Base-by-base conservation (phyloP, 2,329 filamentous ascomycete genomes). In the Neofusicoccum umdonicola region DNA sequence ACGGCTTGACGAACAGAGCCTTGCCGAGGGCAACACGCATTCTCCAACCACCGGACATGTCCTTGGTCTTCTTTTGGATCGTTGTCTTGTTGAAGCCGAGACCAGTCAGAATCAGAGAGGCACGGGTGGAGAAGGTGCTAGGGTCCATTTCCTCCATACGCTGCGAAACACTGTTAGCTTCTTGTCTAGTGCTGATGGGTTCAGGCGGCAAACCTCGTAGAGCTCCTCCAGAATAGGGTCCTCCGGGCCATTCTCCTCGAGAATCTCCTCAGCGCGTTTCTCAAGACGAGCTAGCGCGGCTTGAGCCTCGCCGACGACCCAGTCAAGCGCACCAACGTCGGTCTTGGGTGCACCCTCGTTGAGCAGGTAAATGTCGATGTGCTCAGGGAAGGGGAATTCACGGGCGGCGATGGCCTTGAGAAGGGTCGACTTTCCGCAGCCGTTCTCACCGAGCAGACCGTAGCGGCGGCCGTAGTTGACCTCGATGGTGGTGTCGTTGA, bases 31-130 rank as follows among this genome's bases (percentile, higher is more conserved):
- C 95, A 66, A 99, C 95, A 87, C 96, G 92, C 95, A 99, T 99
- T 85, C 94, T 89, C 95, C 95, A 99, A 73, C 95, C 95, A 92
- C 95, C 95, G 70, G 95, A 99, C 96, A 99, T 99, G 80, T 99
- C 96, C 87, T 98, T 99, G 73, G 96, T 99, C 88, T 96, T 97
- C 88, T 99, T 99, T 81, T 96, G 84, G 77, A 99, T 98, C 64
- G 96, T 99, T 72, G 81, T 82, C 85, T 98, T 98, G 89, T 99
- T 97, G 88, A 99, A 99, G 70, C 95, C 95, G 66, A 99, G 90
- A 93, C 95, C 95, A 64, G 95, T 99, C 72, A 99, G 82, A 78
- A 99, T 99, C 70, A 97, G 89, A 64, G 94, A 97, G 67, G 95
- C 95, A 77, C 95, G 92, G 67, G 94, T 97, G 76, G 92, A 84